Evolutionary conservation across 495 filamentous ascomycete species (phyloP).

Genomic region (Tirmania nivea): DNA sequence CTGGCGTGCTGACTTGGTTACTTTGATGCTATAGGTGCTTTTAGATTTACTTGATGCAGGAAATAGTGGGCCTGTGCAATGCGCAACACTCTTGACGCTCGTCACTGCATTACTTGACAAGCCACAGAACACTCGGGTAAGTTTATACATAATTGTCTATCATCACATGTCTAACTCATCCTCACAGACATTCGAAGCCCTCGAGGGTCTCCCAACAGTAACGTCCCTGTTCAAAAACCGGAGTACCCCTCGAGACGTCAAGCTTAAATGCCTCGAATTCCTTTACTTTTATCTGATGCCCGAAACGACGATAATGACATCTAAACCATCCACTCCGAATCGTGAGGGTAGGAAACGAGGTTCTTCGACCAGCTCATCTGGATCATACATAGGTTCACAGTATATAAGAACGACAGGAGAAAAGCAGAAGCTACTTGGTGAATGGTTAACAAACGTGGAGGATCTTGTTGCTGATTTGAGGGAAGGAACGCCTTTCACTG

Average conservation of each 20-base stretch:
- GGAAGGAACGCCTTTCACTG: slow-evolving; percentile 47
- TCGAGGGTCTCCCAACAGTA: slow-evolving; percentile 86
- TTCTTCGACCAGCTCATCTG: neutral
- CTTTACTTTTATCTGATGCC: slow-evolving; percentile 97
- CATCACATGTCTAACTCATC: neutral
- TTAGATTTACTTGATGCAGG: slow-evolving; percentile 85
- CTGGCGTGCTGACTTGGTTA: neutral
- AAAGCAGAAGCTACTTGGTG: slow-evolving; percentile 63
- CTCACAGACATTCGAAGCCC: slow-evolving; percentile 49
- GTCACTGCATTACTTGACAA: slow-evolving; percentile 68
- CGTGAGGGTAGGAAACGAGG: neutral
- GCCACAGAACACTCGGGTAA: slow-evolving; percentile 53
- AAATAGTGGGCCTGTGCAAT: slow-evolving; percentile 81
- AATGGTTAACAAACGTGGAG: slow-evolving; percentile 73
- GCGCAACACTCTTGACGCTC: slow-evolving; percentile 65
- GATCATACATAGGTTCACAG: neutral
- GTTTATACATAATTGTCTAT: neutral
- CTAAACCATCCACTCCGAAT: neutral
- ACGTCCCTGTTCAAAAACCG: slow-evolving; percentile 79
- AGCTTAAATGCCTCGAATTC: slow-evolving; percentile 83
- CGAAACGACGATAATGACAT: slow-evolving; percentile 34
- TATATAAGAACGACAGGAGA: slow-evolving; percentile 42
- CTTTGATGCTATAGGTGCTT: slow-evolving; percentile 33
- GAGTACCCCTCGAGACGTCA: slow-evolving; percentile 64
- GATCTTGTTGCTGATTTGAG: slow-evolving; percentile 77